phyloP scores from a whole-genome alignment of 192 early-diverging fungal species.

The Dispira parvispora region DNA sequence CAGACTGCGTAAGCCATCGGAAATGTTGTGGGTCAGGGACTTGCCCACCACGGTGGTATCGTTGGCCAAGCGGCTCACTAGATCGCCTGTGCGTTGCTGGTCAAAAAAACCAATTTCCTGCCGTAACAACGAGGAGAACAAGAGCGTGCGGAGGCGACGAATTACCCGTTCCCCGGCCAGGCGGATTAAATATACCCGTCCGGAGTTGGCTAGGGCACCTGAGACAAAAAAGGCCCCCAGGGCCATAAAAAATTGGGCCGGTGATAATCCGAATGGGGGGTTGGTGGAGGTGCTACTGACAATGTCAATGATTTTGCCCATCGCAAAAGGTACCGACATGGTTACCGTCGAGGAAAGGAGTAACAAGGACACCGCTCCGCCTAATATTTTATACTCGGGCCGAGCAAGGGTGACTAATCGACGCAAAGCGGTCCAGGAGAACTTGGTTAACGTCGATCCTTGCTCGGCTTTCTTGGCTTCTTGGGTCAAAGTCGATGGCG shows the following conservation, averaged over 20 bases:
- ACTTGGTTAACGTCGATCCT: too few relatives aligned
- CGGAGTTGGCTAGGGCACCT: conserved; percentile 22
- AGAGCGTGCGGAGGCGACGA: conserved; percentile 17
- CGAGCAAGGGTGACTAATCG: conserved; percentile 21
- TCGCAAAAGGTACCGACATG: conserved; percentile 46
- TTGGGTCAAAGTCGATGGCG: neutral
- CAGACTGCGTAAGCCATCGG: conserved; percentile 46
- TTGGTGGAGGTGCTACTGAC: conserved; percentile 28
- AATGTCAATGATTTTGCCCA: conserved; percentile 51
- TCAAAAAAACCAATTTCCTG: conserved; percentile 32
- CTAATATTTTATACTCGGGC: conserved; percentile 25
- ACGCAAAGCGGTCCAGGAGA: neutral
- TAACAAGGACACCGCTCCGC: conserved; percentile 35
- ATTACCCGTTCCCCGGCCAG: conserved; percentile 25
- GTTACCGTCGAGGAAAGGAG: conserved; percentile 41
- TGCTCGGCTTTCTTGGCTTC: neutral
- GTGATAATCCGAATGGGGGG: conserved; percentile 29
- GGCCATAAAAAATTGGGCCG: conserved; percentile 32
- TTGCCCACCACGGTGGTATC: conserved; percentile 64
- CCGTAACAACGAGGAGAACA: conserved; percentile 22
- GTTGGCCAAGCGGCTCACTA: conserved; percentile 57
- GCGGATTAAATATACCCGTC: conserved; percentile 20
- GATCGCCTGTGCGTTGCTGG: conserved; percentile 41
- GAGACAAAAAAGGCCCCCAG: conserved; percentile 22
- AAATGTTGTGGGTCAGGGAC: conserved; percentile 54